A percentile compares a stretch with the other conserved stretches of the same genome.
phyloP scores from a whole-genome alignment of 2,329 filamentous ascomycete species.

The Trichoderma koningii region DNA sequence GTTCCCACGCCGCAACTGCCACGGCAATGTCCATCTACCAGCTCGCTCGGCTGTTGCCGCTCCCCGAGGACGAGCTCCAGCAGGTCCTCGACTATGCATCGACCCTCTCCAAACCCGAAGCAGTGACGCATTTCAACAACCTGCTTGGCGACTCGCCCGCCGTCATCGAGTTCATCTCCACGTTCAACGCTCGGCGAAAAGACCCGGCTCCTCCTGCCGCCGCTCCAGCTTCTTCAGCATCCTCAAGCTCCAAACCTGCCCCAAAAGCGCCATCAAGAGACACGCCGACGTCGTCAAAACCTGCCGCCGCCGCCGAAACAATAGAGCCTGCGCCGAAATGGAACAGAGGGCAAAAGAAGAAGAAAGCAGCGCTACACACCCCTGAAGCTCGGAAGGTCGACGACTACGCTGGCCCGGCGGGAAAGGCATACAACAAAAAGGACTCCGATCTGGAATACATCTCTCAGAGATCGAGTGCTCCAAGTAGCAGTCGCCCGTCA shows the following conservation, averaged over 20 bases:
- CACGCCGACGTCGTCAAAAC: constrained; percentile 28
- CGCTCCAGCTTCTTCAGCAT: constrained; percentile 26
- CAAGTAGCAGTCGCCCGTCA: constrained; percentile 43
- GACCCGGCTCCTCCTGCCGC: constrained; percentile 42
- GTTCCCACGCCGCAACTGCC: background rate
- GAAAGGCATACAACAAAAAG: constrained; percentile 74
- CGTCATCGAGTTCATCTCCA: constrained; percentile 73
- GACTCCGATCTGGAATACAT: constrained; percentile 73
- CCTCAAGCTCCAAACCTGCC: background rate
- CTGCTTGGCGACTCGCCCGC: constrained; percentile 84
- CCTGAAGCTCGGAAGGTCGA: constrained; percentile 61
- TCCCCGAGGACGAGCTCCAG: constrained; percentile 80
- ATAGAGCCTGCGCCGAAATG: constrained; percentile 52
- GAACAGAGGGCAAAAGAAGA: constrained; percentile 54
- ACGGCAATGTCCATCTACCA: constrained; percentile 61
- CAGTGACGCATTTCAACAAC: constrained; percentile 82
- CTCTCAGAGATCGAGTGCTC: constrained; percentile 47
- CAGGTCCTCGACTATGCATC: constrained; percentile 83
- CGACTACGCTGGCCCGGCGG: constrained; percentile 65
- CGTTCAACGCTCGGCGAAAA: constrained; percentile 70
- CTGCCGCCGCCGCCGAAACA: constrained; percentile 34
- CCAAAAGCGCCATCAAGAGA: constrained; percentile 19
- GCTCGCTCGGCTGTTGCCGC: constrained; percentile 75
- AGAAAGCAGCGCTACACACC: constrained; percentile 64
- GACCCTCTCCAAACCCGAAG: constrained; percentile 73